These are phyloP conservation scores for Beauveria varroae DNA, from an alignment of 2,329 filamentous ascomycete species.

Conservation along the genomic window DNA sequence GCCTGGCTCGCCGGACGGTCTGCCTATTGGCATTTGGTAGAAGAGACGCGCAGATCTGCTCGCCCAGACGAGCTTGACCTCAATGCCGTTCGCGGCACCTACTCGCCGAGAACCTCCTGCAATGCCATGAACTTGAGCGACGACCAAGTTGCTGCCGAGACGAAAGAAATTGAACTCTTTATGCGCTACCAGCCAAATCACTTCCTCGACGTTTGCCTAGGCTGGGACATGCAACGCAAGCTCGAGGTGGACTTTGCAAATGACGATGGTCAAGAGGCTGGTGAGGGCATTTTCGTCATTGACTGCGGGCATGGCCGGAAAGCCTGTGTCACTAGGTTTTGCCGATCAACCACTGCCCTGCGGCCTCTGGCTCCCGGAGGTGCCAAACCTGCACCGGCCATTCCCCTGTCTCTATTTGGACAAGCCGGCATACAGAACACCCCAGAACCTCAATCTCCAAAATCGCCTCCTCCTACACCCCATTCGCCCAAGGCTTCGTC, in stretches of 20 bases:
- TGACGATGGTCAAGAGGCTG: constrained; percentile 67
- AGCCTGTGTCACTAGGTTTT: constrained; percentile 37
- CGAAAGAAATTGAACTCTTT: constrained; percentile 73
- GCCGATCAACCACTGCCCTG: constrained; percentile 22
- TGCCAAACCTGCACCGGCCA: not conserved
- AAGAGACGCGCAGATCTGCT: constrained; percentile 66
- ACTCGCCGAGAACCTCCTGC: constrained; percentile 73
- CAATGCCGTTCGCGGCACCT: constrained; percentile 61
- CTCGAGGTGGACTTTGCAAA: constrained; percentile 85
- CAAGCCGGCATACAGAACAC: not conserved
- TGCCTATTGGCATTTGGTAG: constrained; percentile 73
- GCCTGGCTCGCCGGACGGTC: constrained; percentile 77
- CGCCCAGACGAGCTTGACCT: constrained; percentile 66
- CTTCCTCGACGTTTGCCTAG: constrained; percentile 69
- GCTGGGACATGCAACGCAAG: constrained; percentile 86
- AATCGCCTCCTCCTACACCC: constrained; percentile 19
- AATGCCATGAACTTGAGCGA: constrained; percentile 63
- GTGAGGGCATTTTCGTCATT: constrained; percentile 70
- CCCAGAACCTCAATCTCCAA: constrained; percentile 17
- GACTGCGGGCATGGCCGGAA: constrained; percentile 55
- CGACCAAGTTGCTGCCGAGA: constrained; percentile 67
- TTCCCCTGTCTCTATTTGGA: constrained; percentile 5
- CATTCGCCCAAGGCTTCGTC: constrained; percentile 13
- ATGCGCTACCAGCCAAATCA: constrained; percentile 65
- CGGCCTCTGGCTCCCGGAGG: not conserved